Evolutionary conservation across 192 early-diverging fungal species (phyloP), one percentile per base, ranked within the genome.

Genomic region (Jimgerdemannia lactiflua): DNA sequence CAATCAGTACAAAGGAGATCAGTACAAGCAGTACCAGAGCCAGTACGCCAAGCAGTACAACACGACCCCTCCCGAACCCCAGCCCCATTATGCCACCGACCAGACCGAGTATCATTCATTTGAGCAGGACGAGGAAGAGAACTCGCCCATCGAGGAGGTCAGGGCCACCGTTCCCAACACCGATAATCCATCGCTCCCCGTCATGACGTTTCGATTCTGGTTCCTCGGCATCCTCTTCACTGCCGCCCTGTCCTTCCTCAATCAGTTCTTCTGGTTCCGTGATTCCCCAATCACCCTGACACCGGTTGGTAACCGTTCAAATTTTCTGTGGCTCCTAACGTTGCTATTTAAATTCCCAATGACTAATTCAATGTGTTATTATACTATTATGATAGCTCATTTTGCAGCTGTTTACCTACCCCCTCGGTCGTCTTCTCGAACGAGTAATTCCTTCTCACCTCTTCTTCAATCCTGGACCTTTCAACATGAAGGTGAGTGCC

Each of bases 201-300:
- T 91, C 14, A 81, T 88, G 67, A 95, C 94, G 0, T 91, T 94
- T 75, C 90, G 94, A 49, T 84, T 90, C 6, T 90, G 90, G 88
- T 81, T 92, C n/a, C 85, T 93, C 42, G 92, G 92, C 7, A 85
- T 94, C 29, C 71, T 91, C 54, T 94, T 94, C 69, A 83, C 85
- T 44, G 75, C 79, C 3, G 86, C 81, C 43, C 77, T 94, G 42
- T 88, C 89, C 41, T 91, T 92, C 75, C 82, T 89, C n/a, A 92
- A 94, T 78, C 92, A 94, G 75, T 72, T 86, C 78, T 86, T 86
- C 65, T 87, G 78, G 77, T 89, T 81, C 79, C 82, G 87, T 59
- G 69, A 79, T 54, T 79, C 78, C 43, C 78, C 86, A 3, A 74
- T 89, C 69, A 74, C 65, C 39, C 73, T 89, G 6, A 78, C 82